These are phyloP conservation scores for Sorghum bicolor DNA, from an alignment of 176 grass and related monocot species.

Conservation along the genomic window Sorghum_bicolor_NCBIv3 NC_012876.2:12008001-12008500, in stretches of 20 bases:
- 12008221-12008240: constrained; percentile 77
- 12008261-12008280: constrained; percentile 88
- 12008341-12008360: not conserved
- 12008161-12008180: constrained; percentile 75
- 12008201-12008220: constrained; percentile 92
- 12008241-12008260: constrained; percentile 95
- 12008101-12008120: not conserved
- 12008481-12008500: constrained; percentile 62
- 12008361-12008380: not conserved
- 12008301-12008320: not conserved
- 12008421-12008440: constrained; percentile 94
- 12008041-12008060: not conserved
- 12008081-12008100: no score
- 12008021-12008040: constrained; percentile 54
- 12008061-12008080: not conserved
- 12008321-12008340: no score
- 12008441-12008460: constrained; percentile 98
- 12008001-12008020: constrained; percentile 72
- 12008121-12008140: constrained; percentile 73
- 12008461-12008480: constrained; percentile 64
- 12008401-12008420: constrained; percentile 96
- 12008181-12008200: constrained; percentile 87
- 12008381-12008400: constrained; percentile 76
- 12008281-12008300: not conserved
- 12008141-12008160: constrained; percentile 63